Evolutionary conservation across 2,329 filamentous ascomycete species (phyloP).

Genomic region (Triangularia setosa): DNA sequence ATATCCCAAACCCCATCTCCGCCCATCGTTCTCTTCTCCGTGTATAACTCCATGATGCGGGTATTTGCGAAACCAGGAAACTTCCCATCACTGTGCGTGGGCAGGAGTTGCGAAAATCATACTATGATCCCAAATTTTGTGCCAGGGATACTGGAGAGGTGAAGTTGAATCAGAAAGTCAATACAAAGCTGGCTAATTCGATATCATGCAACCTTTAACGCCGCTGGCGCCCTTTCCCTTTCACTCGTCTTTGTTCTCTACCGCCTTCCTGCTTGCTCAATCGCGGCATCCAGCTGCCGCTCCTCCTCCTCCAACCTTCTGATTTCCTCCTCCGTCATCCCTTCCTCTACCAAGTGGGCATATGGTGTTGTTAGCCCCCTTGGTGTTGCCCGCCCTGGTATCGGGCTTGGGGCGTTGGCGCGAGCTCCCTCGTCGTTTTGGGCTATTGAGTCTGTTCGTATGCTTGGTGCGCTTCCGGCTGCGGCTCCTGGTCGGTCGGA

Average conservation of each 20-base stretch:
- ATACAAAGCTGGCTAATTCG: not conserved
- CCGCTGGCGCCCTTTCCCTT: not conserved
- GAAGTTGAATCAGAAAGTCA: not conserved
- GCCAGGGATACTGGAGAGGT: not conserved
- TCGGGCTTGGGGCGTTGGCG: constrained; percentile 13
- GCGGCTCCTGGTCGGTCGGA: constrained; percentile 26
- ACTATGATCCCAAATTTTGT: not conserved
- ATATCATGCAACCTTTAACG: not conserved
- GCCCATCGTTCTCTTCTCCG: not conserved
- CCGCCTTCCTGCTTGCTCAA: constrained; percentile 38
- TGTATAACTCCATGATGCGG: not conserved
- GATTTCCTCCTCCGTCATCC: constrained; percentile 57
- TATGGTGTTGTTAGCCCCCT: constrained; percentile 35
- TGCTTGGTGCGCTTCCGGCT: constrained; percentile 10
- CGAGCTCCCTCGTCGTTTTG: constrained; percentile 12
- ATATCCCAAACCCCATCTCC: not conserved
- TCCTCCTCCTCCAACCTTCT: constrained; percentile 55
- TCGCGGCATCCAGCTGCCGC: constrained; percentile 52
- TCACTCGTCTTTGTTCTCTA: not conserved
- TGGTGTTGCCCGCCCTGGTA: constrained; percentile 26
- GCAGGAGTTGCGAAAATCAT: not conserved
- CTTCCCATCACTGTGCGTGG: not conserved
- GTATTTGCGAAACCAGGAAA: not conserved
- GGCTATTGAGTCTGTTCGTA: constrained; percentile 13
- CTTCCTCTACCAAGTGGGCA: constrained; percentile 55